Percentiles rank a stretch among this genome's conserved stretches.
Evolutionary conservation across 345 rosid species (phyloP).

Genomic region (Boechera retrofracta): DNA sequence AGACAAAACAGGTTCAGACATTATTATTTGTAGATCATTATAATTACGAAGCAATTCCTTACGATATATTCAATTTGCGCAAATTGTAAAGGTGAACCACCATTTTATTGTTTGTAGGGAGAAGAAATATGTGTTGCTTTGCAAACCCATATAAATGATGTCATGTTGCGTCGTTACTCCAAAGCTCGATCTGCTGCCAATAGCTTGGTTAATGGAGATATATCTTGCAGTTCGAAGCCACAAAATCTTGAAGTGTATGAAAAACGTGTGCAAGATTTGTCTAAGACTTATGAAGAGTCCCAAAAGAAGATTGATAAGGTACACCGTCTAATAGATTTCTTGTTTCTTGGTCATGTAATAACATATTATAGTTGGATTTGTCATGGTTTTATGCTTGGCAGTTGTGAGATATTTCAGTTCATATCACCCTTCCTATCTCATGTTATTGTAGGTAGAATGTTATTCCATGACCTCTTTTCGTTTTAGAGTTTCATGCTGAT

Average conservation of each 20-base stretch:
- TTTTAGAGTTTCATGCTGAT: conserved; percentile 22
- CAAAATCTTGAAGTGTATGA: conserved; percentile 67
- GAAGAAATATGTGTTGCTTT: conserved; percentile 99
- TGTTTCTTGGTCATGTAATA: conserved; percentile 18
- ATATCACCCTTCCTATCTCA: conserved; percentile 15
- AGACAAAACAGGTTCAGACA: conserved; percentile 86
- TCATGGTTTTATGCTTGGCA: conserved; percentile 17
- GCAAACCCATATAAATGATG: conserved; percentile 98
- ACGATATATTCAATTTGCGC: conserved; percentile 4
- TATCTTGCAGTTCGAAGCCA: conserved; percentile 62
- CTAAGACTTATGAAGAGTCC: conserved; percentile 76
- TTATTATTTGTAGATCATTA: conserved; percentile 13
- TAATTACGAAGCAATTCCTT: neutral
- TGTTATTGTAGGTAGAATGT: conserved; percentile 19
- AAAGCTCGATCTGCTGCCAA: conserved; percentile 77
- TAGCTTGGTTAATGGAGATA: conserved; percentile 74
- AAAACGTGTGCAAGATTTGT: conserved; percentile 79
- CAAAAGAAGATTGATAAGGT: conserved; percentile 72
- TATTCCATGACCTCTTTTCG: conserved; percentile 18
- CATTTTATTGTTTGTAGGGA: conserved; percentile 60
- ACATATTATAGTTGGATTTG: neutral
- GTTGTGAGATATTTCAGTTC: neutral
- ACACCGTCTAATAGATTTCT: conserved; percentile 29
- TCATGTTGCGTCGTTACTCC: conserved; percentile 97
- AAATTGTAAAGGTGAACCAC: conserved; percentile 19